phyloP scores from a whole-genome alignment of 1,139 yeast species.

The Eremothecium coryli region DNA sequence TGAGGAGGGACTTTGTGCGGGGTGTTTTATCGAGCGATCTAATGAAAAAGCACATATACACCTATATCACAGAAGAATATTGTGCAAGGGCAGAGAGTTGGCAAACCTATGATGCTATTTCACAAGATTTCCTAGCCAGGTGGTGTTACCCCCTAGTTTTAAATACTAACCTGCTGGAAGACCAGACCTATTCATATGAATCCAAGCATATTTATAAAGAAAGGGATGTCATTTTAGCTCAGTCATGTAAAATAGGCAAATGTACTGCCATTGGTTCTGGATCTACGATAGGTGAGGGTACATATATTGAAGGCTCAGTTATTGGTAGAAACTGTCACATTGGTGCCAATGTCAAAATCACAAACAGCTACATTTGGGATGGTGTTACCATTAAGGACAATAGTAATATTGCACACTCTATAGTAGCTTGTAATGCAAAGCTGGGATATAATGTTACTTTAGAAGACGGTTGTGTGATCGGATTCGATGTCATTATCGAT shows the following conservation, averaged over 20 bases:
- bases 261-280: constrained; percentile 72
- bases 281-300: constrained; percentile 53
- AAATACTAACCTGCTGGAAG: constrained; percentile 65
- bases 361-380: constrained; percentile 82
- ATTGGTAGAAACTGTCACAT: constrained; percentile 80
- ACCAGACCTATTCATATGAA: constrained; percentile 69
- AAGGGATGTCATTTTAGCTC: constrained; percentile 74
- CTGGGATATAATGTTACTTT: constrained; percentile 46
- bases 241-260: constrained; percentile 74
- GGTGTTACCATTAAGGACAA: constrained; percentile 63
- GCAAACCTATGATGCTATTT: constrained; percentile 84
- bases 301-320: constrained; percentile 52
- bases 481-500: constrained; percentile 62
- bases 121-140: constrained; percentile 84
- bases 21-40: constrained; percentile 89
- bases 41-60: constrained; percentile 82
- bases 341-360: constrained; percentile 64
- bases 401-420: constrained; percentile 47
- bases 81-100: constrained; percentile 93
- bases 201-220: constrained; percentile 82
- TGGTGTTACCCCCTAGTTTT: constrained; percentile 92
- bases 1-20: constrained; percentile 79
- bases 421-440: constrained; percentile 56
- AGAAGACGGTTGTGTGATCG: constrained; percentile 69
- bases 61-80: constrained; percentile 69